Evolutionary conservation across 2,329 filamentous ascomycete genomes (phyloP), one percentile per base, ranked within the genome.

Genomic region (Zymoseptoria tritici): DNA sequence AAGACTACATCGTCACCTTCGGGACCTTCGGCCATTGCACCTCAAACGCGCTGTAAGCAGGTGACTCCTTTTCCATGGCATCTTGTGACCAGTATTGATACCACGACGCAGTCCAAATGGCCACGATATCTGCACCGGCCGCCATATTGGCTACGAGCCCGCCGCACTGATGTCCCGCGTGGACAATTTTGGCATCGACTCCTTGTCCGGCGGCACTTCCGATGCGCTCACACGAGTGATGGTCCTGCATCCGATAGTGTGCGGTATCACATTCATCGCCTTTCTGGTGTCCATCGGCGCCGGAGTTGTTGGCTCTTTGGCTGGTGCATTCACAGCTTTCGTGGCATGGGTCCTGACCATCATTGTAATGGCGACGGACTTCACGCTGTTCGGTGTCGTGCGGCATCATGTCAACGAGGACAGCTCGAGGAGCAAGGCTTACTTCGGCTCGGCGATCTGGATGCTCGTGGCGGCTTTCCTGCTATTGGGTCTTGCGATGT

Each of bases 21-120:
- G 85, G 85, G 52, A 83, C 82, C 0, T 86, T 85, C 73, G 85
- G 85, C 7, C 83, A 80, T 70, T 87, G 85, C 68, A 65, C 76
- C 31, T 64, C 72, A 42, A 66, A 74, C 66, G 42, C 56, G 64
- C 4, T 58, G 60, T 31, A 53, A 59, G 73, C 73, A 68, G 11
- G 13, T 46, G 36, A 1, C 3, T n/a, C 36, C 13, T 11, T 46
- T 42, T n/a, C 36, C 36, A 55, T 66, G 69, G 29, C 49, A 36
- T 46, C 31, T 31, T 22, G 36, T n/a, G 13, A 46, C 36, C 13
- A n/a, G 11, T 16, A 46, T 36, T 21, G 50, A 49, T 49, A 20
- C 16, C 13, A 31, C n/a, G 8, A 5, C 24, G 22, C 24, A 56
- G 50, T 31, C 54, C 53, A 19, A 19, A 52, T 22, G 54, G 58